Conservation (phyloP, 1,139 yeast genomes). For the Geotrichum aggregatum region DNA sequence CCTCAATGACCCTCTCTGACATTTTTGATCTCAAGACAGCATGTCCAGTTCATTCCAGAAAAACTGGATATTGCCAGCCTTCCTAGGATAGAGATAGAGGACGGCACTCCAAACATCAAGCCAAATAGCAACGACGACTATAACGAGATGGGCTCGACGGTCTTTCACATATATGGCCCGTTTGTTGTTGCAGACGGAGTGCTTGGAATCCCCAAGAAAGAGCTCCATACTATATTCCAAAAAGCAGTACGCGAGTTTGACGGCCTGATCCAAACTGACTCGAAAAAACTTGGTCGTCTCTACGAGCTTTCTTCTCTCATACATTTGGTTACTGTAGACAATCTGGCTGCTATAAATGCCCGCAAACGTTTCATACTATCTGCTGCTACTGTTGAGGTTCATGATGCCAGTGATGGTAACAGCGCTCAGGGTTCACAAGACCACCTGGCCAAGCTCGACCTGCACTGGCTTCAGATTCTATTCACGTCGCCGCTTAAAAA, state of each 20-base stretch:
- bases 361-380: slow-evolving; percentile 29
- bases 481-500: slow-evolving; percentile 37
- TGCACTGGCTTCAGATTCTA: slow-evolving; percentile 32
- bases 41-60: no score
- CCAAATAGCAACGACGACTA: no score
- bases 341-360: slow-evolving; percentile 35
- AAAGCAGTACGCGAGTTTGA: slow-evolving; percentile 3
- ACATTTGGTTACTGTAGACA: slow-evolving; percentile 37
- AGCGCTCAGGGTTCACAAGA: neutral
- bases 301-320: slow-evolving; percentile 27
- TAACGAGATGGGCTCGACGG: no score
- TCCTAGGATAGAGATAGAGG: no score
- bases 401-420: neutral
- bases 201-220: slow-evolving; percentile 33
- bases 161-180: slow-evolving; percentile 6
- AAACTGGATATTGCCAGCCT: no score
- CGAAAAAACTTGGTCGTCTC: neutral
- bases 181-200: slow-evolving; percentile 15
- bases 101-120: no score
- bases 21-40: no score
- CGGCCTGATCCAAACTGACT: neutral
- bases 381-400: slow-evolving; percentile 3
- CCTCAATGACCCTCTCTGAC: no score
- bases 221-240: slow-evolving; percentile 24
- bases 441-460: slow-evolving; percentile 26